Evolutionary conservation across 1,139 yeast genomes (phyloP), one percentile per base, ranked within the genome.

Genomic region (Hyphopichia fennica): DNA sequence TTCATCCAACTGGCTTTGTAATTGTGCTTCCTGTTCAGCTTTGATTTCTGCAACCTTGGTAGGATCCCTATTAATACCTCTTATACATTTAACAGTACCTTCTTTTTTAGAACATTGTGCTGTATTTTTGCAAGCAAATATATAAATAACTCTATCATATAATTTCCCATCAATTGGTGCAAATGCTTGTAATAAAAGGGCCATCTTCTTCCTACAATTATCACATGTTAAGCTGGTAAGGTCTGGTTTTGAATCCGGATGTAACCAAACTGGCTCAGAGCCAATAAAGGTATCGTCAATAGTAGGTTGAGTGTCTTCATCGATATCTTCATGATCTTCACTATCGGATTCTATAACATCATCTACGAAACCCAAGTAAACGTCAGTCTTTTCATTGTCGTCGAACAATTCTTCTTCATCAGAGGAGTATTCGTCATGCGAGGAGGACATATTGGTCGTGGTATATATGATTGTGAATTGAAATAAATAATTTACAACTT

Each of bases 241-340:
- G 10, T 72, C 62, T 0, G 96, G 95, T 13, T 65, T 60, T 0
- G 89, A 79, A 0, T 70, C 66, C 2, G 75, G 73, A 45, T 77
- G 76, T 36, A 85, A 64, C 73, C 71, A 81, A 2, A 77, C 57
- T 4, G 95, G 96, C 43, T 74, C 69, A 0, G 95, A 93, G 0
- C 97, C 97, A 31, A 89, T 73, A 51, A 87, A 83, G 1, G 93
- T 79, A 54, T 88, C 96, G 49, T 84, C 89, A 3, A 81, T 59
- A 0, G 81, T 72, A 15, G 88, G 78, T 17, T 63, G 66, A 31
- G 77, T 82, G 13, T 62, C 65, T 4, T 54, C 57, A 18, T 33
- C 35, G 13, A 9, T 15, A 28, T 60, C 69, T 19, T 75, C 80
- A 7, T 58, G 65, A 5, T 57, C 62, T 9, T 41, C 47, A 10